Base-by-base conservation (phyloP, 2,329 filamentous ascomycete species). In the Cladosporium cucumerinum region DNA sequence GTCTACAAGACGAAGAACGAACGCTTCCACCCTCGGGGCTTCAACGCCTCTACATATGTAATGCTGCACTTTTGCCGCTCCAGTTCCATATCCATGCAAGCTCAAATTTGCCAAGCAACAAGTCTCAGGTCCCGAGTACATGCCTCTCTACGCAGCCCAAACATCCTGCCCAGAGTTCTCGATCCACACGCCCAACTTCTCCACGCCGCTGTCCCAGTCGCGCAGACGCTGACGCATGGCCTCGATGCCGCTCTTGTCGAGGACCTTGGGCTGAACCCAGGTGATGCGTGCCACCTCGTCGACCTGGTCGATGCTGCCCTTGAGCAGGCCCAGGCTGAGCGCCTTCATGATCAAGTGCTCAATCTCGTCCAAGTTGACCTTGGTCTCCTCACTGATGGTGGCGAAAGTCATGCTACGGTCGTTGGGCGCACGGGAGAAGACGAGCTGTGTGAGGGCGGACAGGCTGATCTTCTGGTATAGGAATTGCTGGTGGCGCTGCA, bases 261-360 rank as follows among this genome's bases (percentile, higher is more conserved):
- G 81, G 34, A 99, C 93, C 85, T 98, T 98, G 25, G 95, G 95
- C 82, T 99, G 95, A 66, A 99, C 95, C 95, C 95, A 99, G 74
- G 94, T 94, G 79, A 99, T 97, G 76, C 93, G 88, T 51, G 95
- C 95, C 70, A 98, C 88, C 79, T 93, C 89, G 57, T 92, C 92
- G 34, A 99, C 95, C 81, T 99, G 94, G 78, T 99, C 95, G 73
- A 99, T 98, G 64, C 91, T 95, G 54, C 95, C 95, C 71, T 90
- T 87, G 71, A 99, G 82, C 71, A 99, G 82, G 0, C 95, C 95
- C 71, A 99, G 80, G 75, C 93, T 97, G 73, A 99, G 81, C n/a
- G 95, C 95, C 84, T 97, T 98, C 95, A 99, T 99, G 73, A 99
- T 91, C 69, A 99, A 82, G 78, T 98, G 94, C 84, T 99, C 95